Evolutionary conservation across 352 stramenopile species (phyloP).

Genomic region (Bremia lactucae): DNA sequence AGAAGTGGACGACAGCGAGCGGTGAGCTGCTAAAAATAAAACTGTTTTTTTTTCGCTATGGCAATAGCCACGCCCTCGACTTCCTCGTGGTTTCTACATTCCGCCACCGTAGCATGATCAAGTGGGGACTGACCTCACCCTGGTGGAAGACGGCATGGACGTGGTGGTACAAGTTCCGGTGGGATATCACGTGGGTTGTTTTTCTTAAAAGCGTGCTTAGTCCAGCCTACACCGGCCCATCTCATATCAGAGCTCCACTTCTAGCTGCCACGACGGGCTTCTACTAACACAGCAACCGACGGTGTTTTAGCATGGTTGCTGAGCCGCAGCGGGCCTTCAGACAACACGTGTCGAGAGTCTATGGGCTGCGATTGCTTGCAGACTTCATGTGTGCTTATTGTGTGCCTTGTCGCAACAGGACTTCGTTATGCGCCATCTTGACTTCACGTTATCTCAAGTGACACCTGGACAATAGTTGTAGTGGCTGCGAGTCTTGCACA

Average conservation of each 20-base stretch:
- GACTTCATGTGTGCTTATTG: not conserved
- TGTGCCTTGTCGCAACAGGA: not conserved
- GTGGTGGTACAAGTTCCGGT: not conserved
- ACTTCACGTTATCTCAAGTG: not conserved
- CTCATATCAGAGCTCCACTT: not conserved
- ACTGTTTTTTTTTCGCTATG: not conserved
- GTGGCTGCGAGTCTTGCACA: not conserved
- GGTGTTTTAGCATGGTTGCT: not conserved
- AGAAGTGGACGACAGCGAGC: not conserved
- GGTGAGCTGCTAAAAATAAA: not conserved
- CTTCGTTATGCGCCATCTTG: not conserved
- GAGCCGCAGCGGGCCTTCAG: too few relatives aligned
- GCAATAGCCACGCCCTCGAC: too few relatives aligned
- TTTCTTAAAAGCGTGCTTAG: not conserved
- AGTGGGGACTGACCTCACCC: not conserved
- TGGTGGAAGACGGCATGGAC: not conserved
- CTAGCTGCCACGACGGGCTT: not conserved
- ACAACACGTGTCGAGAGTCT: constrained; percentile 1
- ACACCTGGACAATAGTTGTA: not conserved
- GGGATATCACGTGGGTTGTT: not conserved
- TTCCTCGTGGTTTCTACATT: too few relatives aligned
- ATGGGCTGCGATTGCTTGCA: not conserved
- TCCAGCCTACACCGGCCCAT: not conserved
- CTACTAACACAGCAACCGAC: not conserved
- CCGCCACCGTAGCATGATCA: not conserved